Evolutionary conservation across 2,329 filamentous ascomycete species (phyloP).

Genomic region (Monosporascus cannonballus): DNA sequence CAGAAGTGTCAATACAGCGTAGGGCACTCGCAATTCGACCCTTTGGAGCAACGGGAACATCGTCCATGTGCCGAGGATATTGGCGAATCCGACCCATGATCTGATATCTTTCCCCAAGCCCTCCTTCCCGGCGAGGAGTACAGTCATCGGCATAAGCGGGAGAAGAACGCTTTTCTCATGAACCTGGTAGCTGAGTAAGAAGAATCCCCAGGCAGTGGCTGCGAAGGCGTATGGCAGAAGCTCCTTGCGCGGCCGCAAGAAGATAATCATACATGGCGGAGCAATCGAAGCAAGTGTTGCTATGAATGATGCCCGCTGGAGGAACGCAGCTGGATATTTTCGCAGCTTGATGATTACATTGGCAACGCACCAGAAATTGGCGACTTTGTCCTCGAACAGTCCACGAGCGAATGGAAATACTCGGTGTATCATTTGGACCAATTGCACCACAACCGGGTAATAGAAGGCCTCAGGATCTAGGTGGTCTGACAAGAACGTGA

Average conservation of each 20-base stretch:
- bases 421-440: slow-evolving; percentile 81
- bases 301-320: slow-evolving; percentile 70
- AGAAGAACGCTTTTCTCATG: slow-evolving; percentile 96
- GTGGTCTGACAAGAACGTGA: slow-evolving; percentile 49
- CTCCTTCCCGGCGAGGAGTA: slow-evolving; percentile 72
- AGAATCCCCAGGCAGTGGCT: slow-evolving; percentile 90
- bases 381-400: slow-evolving; percentile 96
- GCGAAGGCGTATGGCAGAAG: slow-evolving; percentile 76
- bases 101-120: slow-evolving; percentile 71
- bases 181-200: slow-evolving; percentile 95
- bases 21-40: slow-evolving; percentile 79
- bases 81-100: slow-evolving; percentile 94
- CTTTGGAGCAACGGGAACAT: slow-evolving; percentile 86
- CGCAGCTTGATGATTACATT: slow-evolving; percentile 87
- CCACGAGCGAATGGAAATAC: slow-evolving; percentile 95
- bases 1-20: slow-evolving; percentile 74
- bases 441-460: slow-evolving; percentile 70
- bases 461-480: slow-evolving; percentile 61
- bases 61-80: slow-evolving; percentile 84
- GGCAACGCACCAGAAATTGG: slow-evolving; percentile 93
- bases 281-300: slow-evolving; percentile 72
- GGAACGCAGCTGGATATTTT: slow-evolving; percentile 60
- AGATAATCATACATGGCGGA: slow-evolving; percentile 72
- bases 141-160: slow-evolving; percentile 86
- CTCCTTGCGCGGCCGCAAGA: slow-evolving; percentile 69